Evolutionary conservation across 257 asterid species (phyloP).

Genomic region (Nicotiana tomentosiformis): DNA sequence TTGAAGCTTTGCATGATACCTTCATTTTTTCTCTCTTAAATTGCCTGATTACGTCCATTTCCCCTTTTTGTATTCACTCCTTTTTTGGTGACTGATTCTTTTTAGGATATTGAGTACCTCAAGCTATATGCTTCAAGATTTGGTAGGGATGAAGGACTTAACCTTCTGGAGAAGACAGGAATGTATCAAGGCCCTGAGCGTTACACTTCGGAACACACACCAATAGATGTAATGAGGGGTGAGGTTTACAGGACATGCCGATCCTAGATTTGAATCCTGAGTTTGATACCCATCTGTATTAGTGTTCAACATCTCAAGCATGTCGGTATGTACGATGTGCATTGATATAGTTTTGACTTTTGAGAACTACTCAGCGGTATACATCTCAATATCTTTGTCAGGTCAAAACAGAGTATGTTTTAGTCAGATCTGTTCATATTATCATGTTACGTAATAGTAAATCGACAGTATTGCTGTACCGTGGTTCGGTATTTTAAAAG

Average conservation of each 20-base stretch:
- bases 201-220: slow-evolving; percentile 80
- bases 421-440: background rate
- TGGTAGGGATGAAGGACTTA: slow-evolving; percentile 82
- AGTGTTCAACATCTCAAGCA: background rate
- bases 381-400: background rate
- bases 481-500: background rate
- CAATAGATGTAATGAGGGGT: slow-evolving; percentile 81
- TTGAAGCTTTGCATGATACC: background rate
- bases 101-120: slow-evolving; percentile 82
- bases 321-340: background rate
- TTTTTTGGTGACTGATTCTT: background rate
- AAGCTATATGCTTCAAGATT: slow-evolving; percentile 72
- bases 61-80: background rate
- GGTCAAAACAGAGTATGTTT: background rate
- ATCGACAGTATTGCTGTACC: background rate
- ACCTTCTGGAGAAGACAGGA: slow-evolving; percentile 76
- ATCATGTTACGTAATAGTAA: background rate
- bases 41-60: background rate
- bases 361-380: background rate
- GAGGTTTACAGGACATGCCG: slow-evolving; percentile 82
- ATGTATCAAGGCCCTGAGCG: slow-evolving; percentile 84
- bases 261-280: slow-evolving; percentile 21
- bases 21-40: background rate
- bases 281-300: background rate
- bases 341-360: background rate